phyloP scores from a whole-genome alignment of 2,329 filamentous ascomycete species.

The Fusarium kyushuense region DNA sequence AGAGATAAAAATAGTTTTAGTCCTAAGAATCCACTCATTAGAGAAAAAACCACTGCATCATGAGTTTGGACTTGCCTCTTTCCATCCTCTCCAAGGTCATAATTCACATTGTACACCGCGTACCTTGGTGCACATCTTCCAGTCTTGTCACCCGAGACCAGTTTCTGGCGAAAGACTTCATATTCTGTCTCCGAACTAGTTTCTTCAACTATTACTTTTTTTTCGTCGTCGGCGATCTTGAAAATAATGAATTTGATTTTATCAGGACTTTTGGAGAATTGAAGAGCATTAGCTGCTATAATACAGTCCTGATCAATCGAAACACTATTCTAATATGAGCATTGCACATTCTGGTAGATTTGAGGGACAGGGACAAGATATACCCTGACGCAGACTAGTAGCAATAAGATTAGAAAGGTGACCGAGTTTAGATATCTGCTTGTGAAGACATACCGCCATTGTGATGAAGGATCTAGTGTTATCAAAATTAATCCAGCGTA shows the following conservation, averaged over 20 bases:
- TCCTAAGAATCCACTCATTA: constrained; percentile 4
- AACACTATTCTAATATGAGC: constrained; percentile 12
- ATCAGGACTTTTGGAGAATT: constrained; percentile 5
- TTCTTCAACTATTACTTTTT: constrained; percentile 32
- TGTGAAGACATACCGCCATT: constrained; percentile 10
- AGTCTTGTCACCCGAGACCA: constrained; percentile 15
- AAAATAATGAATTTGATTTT: constrained; percentile 36
- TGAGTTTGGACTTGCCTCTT: constrained; percentile 5
- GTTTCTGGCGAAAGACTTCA: constrained; percentile 31
- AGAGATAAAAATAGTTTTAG: constrained; percentile 36
- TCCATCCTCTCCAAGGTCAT: constrained; percentile 36
- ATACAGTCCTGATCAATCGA: constrained; percentile 32
- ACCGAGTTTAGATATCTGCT: accelerated
- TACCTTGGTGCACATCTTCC: constrained; percentile 32
- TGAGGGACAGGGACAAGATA: accelerated
- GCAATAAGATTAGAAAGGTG: accelerated
- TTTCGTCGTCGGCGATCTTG: constrained; percentile 31
- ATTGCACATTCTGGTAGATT: background rate
- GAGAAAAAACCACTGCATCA: background rate
- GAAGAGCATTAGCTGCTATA: constrained; percentile 21
- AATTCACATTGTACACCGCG: constrained; percentile 37
- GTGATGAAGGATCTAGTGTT: background rate
- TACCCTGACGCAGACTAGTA: constrained; percentile 24
- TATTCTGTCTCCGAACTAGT: constrained; percentile 19
- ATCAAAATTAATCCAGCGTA: background rate